phyloP scores from a whole-genome alignment of 345 rosid genomes.

The Microcos paniculata region DNA sequence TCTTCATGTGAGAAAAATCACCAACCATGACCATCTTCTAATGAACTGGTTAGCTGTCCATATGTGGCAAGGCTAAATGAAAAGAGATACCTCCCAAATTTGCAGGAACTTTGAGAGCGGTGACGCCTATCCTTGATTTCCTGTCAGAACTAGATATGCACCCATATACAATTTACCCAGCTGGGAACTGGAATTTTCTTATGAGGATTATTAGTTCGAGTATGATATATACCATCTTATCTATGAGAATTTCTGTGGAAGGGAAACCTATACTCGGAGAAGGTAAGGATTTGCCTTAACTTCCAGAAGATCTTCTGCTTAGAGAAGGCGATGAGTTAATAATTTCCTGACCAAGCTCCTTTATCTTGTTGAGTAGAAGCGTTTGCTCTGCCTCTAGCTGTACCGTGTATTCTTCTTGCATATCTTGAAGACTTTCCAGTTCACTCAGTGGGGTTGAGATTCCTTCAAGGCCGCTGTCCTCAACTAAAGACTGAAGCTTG shows the following conservation, averaged over 20 bases:
- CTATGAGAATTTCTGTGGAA: neutral
- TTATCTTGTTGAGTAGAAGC: conserved; percentile 76
- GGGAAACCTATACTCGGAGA: neutral
- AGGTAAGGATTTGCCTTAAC: conserved; percentile 26
- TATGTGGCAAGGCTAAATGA: neutral
- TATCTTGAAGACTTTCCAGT: conserved; percentile 70
- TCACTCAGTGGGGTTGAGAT: conserved; percentile 59
- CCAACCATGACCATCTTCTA: neutral
- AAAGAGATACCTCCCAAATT: neutral
- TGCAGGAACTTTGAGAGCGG: neutral
- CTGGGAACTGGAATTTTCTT: neutral
- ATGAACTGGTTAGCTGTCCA: neutral
- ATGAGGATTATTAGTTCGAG: neutral
- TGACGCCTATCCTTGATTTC: neutral
- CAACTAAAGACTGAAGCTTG: conserved; percentile 58
- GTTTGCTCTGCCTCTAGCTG: conserved; percentile 89
- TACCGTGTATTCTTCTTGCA: conserved; percentile 71
- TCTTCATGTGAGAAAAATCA: neutral
- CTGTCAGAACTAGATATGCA: neutral
- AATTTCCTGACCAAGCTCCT: conserved; percentile 88
- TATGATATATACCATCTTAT: neutral
- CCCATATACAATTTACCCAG: neutral
- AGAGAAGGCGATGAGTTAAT: conserved; percentile 49
- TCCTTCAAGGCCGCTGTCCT: conserved; percentile 63
- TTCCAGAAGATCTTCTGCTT: conserved; percentile 44